Evolutionary conservation across 352 stramenopile species (phyloP).

Genomic region (Phytophthora europaea): DNA sequence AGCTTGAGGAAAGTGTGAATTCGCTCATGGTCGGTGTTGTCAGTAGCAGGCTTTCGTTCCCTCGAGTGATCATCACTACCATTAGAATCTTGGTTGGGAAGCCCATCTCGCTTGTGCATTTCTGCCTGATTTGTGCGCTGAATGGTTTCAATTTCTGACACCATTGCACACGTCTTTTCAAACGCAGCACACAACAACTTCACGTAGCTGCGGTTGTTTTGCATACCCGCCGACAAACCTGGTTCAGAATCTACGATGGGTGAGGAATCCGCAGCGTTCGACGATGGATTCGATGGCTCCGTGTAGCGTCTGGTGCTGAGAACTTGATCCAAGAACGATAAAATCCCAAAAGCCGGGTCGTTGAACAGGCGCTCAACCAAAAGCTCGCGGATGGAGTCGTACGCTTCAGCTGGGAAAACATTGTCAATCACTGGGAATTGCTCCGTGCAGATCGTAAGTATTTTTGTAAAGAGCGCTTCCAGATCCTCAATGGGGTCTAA

Average conservation of each 20-base stretch:
- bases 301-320: constrained; percentile 49
- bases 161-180: constrained; percentile 66
- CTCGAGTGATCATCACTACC: constrained; percentile 3
- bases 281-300: constrained; percentile 13
- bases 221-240: background rate
- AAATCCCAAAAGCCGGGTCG: constrained; percentile 82
- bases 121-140: constrained; percentile 10
- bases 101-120: constrained; percentile 3
- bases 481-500: constrained; percentile 76
- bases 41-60: constrained; percentile 1
- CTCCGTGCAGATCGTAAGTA: constrained; percentile 70
- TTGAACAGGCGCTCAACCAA: constrained; percentile 82
- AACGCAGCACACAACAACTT: constrained; percentile 69
- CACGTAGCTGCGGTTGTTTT: constrained; percentile 67
- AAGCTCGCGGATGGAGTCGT: constrained; percentile 65
- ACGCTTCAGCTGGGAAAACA: constrained; percentile 61
- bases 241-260: background rate
- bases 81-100: constrained; percentile 11
- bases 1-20: constrained; percentile 79
- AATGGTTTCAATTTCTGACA: constrained; percentile 58
- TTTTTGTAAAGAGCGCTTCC: constrained; percentile 65
- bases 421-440: constrained; percentile 74
- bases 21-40: constrained; percentile 41
- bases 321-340: constrained; percentile 80
- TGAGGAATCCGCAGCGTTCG: background rate